Evolutionary conservation across 1,284 basidiomycete species (phyloP).

Genomic region (Sporisorium reilianum): DNA sequence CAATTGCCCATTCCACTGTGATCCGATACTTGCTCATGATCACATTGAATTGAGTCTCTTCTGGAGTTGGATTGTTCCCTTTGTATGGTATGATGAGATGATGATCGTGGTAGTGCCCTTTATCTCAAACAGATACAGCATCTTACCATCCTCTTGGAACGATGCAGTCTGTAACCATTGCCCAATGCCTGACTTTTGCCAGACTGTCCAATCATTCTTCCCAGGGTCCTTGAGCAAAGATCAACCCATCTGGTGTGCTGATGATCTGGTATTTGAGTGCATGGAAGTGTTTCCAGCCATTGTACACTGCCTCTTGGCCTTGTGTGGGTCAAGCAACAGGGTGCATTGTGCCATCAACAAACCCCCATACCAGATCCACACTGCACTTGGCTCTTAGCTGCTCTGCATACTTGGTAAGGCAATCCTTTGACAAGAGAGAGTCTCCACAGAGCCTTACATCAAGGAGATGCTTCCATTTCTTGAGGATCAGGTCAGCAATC

Average conservation of each 20-base stretch:
- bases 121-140: conserved; percentile 3
- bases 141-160: background rate
- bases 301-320: conserved; percentile 4
- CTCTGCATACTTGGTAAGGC: background rate
- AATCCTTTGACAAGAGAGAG: background rate
- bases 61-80: background rate
- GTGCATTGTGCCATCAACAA: background rate
- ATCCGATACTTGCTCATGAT: conserved; percentile 12
- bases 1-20: conserved; percentile 8
- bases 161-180: background rate
- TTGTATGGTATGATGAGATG: conserved; percentile 7
- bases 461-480: background rate
- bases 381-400: background rate
- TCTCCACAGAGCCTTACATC: background rate
- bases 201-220: conserved; percentile 6
- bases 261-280: conserved; percentile 8
- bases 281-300: conserved; percentile 7
- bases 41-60: background rate
- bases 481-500: background rate
- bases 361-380: conserved; percentile 5
- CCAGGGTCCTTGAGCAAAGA: conserved; percentile 5
- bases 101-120: background rate
- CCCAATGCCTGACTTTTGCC: background rate
- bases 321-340: background rate
- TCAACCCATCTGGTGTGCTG: conserved; percentile 6